phyloP scores from a whole-genome alignment of 208 protist genomes.

The Tritrichomonas foetus region DNA sequence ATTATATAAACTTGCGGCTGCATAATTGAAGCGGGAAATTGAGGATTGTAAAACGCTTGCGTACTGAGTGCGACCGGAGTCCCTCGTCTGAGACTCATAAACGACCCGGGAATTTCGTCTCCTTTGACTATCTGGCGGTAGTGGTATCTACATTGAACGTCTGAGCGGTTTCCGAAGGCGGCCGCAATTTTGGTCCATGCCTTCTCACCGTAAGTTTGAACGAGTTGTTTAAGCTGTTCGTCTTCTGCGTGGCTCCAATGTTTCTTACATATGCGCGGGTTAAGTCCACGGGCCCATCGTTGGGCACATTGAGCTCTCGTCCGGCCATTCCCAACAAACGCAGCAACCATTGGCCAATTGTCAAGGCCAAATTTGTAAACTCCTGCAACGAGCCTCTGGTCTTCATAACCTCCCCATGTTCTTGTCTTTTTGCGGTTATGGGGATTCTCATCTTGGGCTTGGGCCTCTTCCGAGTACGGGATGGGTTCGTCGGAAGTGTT shows the following conservation, averaged over 20 bases:
- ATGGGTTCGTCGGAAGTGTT: not conserved
- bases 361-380: conserved; percentile 1
- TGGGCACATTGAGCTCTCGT: conserved; percentile 27
- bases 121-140: not conserved
- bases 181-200: conserved; percentile 29
- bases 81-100: too few species aligned
- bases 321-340: not conserved
- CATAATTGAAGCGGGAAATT: too few species aligned
- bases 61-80: too few species aligned
- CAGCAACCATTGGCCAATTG: not conserved
- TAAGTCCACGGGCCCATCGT: not conserved
- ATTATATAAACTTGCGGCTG: too few species aligned
- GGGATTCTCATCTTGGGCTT: too few species aligned
- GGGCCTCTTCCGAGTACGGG: not conserved
- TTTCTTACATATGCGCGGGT: conserved; percentile 16
- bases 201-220: not conserved
- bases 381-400: not conserved
- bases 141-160: conserved; percentile 26
- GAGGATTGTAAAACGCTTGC: too few species aligned
- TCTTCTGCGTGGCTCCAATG: not conserved
- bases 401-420: not conserved
- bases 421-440: not conserved
- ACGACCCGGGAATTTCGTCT: not conserved
- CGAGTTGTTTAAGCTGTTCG: not conserved
- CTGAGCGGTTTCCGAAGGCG: not conserved